Percentiles rank a stretch among this genome's conserved stretches.
phyloP scores from a whole-genome alignment of 2,329 filamentous ascomycete species.

The Trichoderma sp. region DNA sequence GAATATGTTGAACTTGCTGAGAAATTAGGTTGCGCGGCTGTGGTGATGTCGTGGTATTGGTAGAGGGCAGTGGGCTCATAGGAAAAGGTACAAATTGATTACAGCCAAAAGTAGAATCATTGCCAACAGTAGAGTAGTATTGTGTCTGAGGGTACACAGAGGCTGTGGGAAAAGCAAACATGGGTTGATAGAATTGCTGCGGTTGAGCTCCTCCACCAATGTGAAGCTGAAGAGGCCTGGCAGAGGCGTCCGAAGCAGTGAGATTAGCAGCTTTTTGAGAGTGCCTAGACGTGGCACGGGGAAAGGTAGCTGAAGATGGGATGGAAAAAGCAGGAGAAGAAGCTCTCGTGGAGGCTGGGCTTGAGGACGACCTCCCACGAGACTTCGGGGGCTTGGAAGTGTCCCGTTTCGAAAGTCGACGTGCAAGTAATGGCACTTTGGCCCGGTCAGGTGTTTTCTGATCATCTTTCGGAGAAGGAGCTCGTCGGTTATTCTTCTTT shows the following conservation, averaged over 20 bases:
- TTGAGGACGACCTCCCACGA: constrained; percentile 7
- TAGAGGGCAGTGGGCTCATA: background rate
- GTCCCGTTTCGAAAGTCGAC: background rate
- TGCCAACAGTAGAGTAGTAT: background rate
- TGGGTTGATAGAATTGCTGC: constrained; percentile 12
- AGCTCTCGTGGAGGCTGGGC: background rate
- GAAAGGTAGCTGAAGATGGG: constrained; percentile 18
- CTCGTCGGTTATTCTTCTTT: background rate
- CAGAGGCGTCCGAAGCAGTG: background rate
- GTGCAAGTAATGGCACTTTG: background rate
- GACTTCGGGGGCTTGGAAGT: background rate
- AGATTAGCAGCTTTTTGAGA: background rate
- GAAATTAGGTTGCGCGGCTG: constrained; percentile 3
- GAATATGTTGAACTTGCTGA: constrained; percentile 28
- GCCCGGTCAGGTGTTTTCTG: background rate
- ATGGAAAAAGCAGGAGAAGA: constrained; percentile 4
- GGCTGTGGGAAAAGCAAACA: constrained; percentile 16
- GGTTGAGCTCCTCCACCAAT: background rate
- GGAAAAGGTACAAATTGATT: background rate
- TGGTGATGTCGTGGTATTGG: background rate
- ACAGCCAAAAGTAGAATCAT: background rate
- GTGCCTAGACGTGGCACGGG: background rate
- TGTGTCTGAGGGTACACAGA: background rate
- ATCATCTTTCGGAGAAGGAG: background rate
- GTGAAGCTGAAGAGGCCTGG: background rate